Base-by-base conservation (phyloP, 108 stramenopile species). In the Stephanodiscus minutulus region DNA sequence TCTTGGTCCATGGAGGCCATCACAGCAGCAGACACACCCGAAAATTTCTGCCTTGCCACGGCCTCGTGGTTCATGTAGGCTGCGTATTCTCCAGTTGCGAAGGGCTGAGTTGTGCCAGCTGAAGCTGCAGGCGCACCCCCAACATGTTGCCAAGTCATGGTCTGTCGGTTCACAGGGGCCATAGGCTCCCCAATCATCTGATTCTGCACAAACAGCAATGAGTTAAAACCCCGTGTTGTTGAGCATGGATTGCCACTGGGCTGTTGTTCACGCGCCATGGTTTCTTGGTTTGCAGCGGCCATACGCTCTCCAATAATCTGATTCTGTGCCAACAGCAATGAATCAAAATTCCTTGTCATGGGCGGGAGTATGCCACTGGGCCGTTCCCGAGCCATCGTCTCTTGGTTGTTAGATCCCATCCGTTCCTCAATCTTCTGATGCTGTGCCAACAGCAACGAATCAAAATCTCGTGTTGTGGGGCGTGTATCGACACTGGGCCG, bases 371-470 rank as follows among this genome's bases (percentile, higher is more conserved):
- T 18, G n/a, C 50, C 22, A 8, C 22, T 20, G 22, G 18, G 15
- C 50, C 5, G 31, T 33, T 33, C 31, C 31, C 39, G 8, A 39
- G 39, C 39, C 55, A 56, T 56, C 2, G 7, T 28, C 15, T 29
- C 55, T 28, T 56, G 55, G 7, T 28, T 56, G 7, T 1, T 50
- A 5, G 6, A 55, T 29, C 15, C 57, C 29, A 58, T 58, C 35
- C 33, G 29, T 15, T 36, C 57, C 3, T 15, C 27, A 31, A 9
- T 0, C 5, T 28, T 24, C 36, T 58, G 57, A 58, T 58, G 31
- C 33, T 58, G 57, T n/a, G 57, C 57, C 57, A 58, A 58, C 36
- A 36, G 33, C 35, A 10, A 58, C 18, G 57, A 17, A n/a, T 58
- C 57, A n/a, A 58, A 20, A 22, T 1, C 37, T 6, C 57, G 57